Conservation (phyloP, 2,329 filamentous ascomycete genomes). For the Cercospora citrullina region DNA sequence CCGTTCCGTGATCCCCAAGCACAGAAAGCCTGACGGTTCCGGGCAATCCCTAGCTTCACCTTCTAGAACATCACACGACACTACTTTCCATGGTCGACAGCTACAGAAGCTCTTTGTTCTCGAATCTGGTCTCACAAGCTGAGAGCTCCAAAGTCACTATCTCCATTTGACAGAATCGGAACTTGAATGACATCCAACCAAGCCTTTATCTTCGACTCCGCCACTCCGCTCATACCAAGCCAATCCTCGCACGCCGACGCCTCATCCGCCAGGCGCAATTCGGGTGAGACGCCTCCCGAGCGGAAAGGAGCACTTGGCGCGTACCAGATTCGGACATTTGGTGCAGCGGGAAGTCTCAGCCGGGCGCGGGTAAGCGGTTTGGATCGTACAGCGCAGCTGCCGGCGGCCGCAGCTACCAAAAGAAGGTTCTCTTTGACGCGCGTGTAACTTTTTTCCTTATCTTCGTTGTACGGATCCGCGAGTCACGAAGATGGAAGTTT, state of each 20-base stretch:
- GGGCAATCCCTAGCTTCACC: neutral
- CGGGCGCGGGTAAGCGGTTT: neutral
- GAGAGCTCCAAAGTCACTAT: neutral
- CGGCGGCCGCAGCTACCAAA: neutral
- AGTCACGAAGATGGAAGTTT: neutral
- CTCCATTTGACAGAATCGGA: neutral
- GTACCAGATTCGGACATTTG: neutral
- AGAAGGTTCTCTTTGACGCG: neutral
- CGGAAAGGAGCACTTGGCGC: constrained; percentile 1
- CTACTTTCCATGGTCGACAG: neutral
- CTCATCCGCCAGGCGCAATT: neutral
- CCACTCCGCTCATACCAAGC: neutral
- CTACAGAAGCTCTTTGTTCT: neutral
- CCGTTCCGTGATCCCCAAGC: neutral
- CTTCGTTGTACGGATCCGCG: neutral
- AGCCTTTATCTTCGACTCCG: neutral
- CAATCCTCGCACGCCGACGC: neutral
- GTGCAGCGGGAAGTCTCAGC: neutral
- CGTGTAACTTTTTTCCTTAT: neutral
- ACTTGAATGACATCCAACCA: neutral
- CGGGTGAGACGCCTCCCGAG: constrained; percentile 2
- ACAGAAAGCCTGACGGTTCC: neutral
- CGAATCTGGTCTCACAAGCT: neutral
- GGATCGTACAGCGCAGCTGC: neutral
- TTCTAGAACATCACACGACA: neutral